These are phyloP conservation scores for Microbotryum violaceum DNA, from an alignment of 1,284 basidiomycete species.

Conservation along the genomic window DNA sequence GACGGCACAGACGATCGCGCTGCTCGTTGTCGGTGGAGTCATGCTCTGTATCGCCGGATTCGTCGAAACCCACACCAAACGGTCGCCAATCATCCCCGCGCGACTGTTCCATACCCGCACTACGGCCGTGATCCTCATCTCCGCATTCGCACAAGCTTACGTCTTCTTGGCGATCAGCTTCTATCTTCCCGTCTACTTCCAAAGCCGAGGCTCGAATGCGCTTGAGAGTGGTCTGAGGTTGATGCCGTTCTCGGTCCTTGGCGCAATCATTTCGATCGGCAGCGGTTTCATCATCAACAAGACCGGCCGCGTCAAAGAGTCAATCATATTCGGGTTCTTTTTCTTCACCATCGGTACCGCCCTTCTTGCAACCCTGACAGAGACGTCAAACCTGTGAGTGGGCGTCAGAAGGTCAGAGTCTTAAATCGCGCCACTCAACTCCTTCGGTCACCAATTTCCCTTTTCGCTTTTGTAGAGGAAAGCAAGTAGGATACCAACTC, in stretches of 20 bases:
- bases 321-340: slow-evolving; percentile 14
- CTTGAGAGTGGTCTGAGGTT: slow-evolving; percentile 65
- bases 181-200: slow-evolving; percentile 17
- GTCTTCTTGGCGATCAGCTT: slow-evolving; percentile 52
- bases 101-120: slow-evolving; percentile 70
- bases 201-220: slow-evolving; percentile 66
- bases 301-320: slow-evolving; percentile 54
- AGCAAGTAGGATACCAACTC: slow-evolving; percentile 30
- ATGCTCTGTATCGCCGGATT: slow-evolving; percentile 53
- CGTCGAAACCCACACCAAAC: slow-evolving; percentile 60
- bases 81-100: slow-evolving; percentile 71
- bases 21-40: slow-evolving; percentile 60
- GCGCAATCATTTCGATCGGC: slow-evolving; percentile 52
- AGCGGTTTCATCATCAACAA: slow-evolving; percentile 56
- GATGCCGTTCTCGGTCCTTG: slow-evolving; percentile 60
- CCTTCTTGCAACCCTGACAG: slow-evolving; percentile 36
- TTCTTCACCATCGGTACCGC: slow-evolving; percentile 36
- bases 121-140: slow-evolving; percentile 57
- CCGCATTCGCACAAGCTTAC: slow-evolving; percentile 58
- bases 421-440: background rate
- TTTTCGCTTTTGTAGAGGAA: slow-evolving; percentile 14
- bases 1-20: slow-evolving; percentile 56
- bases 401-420: no score
- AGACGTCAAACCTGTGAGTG: slow-evolving; percentile 18
- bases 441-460: background rate